Evolutionary conservation across 345 rosid species (phyloP).

Genomic region (Populus davidiana): DNA sequence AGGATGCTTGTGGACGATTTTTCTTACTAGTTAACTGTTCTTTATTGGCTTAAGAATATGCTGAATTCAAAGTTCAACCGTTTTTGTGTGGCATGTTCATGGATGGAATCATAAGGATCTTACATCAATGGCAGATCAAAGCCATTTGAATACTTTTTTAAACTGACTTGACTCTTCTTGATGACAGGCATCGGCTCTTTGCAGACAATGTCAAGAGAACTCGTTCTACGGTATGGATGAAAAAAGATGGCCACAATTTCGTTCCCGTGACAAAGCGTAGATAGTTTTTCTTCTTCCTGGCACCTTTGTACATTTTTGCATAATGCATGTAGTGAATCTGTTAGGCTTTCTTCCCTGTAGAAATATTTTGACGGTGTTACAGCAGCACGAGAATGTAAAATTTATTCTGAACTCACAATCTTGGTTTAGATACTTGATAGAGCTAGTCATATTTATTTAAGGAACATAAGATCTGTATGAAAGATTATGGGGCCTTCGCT

Average conservation of each 20-base stretch:
- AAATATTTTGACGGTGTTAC: too few species aligned
- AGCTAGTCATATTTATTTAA: neutral
- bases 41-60: neutral
- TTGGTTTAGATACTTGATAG: neutral
- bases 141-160: neutral
- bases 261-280: slow-evolving; percentile 37
- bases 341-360: neutral
- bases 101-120: neutral
- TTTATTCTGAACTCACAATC: neutral
- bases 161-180: neutral
- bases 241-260: slow-evolving; percentile 45
- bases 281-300: neutral
- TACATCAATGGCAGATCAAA: neutral
- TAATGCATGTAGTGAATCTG: neutral
- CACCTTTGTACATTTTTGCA: neutral
- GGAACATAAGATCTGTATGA: too few species aligned
- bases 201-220: slow-evolving; percentile 64
- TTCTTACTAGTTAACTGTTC: neutral
- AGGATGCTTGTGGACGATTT: neutral
- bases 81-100: neutral
- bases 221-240: slow-evolving; percentile 71
- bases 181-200: slow-evolving; percentile 67
- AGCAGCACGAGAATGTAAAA: neutral
- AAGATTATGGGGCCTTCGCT: too few species aligned
- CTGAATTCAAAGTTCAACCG: neutral